Percentiles rank a stretch among this genome's conserved stretches.
phyloP scores from a whole-genome alignment of 768 basidiomycete genomes.

The Cyathus striatus region DNA sequence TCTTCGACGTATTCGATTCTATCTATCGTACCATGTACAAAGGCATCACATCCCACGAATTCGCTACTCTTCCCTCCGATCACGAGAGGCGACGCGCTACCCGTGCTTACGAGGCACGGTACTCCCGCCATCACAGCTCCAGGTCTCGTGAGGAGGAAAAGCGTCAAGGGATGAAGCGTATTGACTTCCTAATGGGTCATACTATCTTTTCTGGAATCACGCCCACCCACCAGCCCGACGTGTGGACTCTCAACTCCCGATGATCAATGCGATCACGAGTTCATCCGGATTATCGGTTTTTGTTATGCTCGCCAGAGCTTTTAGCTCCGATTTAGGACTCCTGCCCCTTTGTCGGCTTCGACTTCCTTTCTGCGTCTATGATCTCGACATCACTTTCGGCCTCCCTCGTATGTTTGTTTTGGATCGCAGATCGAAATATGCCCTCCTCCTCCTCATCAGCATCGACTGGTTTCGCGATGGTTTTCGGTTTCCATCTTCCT shows the following conservation, averaged over 20 bases:
- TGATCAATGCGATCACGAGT: neutral
- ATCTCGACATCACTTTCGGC: too few species aligned
- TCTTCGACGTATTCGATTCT: conserved; percentile 29
- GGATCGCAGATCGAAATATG: too few species aligned
- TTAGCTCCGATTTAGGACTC: too few species aligned
- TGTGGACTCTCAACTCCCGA: conserved; percentile 21
- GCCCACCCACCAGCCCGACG: conserved; percentile 17
- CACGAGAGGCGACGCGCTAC: conserved; percentile 32
- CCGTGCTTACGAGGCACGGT: conserved; percentile 43
- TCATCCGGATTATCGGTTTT: too few species aligned
- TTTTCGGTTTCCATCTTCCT: too few species aligned
- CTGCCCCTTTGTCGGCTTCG: too few species aligned
- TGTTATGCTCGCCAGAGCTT: too few species aligned
- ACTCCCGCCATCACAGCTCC: conserved; percentile 26
- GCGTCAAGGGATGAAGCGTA: conserved; percentile 45
- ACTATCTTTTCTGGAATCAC: conserved; percentile 43
- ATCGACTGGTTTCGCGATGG: too few species aligned
- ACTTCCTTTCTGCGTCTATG: too few species aligned
- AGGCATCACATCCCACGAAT: conserved; percentile 34
- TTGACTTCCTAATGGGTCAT: conserved; percentile 50
- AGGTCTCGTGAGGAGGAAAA: conserved; percentile 39
- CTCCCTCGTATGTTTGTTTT: too few species aligned
- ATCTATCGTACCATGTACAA: conserved; percentile 14
- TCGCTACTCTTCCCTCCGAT: conserved; percentile 27
- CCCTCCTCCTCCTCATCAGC: too few species aligned